phyloP scores from a whole-genome alignment of 805 yeast species.

The Teunomyces panamensis region DNA sequence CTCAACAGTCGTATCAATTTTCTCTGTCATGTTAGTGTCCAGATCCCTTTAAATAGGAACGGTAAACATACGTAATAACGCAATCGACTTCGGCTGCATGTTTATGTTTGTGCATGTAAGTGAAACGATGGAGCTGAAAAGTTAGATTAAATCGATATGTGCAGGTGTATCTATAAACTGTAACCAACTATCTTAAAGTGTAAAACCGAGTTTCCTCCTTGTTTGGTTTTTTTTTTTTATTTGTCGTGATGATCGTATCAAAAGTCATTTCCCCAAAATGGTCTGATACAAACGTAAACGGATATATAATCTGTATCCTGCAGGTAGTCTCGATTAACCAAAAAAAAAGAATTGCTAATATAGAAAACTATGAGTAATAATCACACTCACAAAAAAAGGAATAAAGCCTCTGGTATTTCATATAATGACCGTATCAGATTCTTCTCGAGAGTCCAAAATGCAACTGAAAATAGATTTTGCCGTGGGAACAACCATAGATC shows the following conservation, averaged over 20 bases:
- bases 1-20: slow-evolving; percentile 50
- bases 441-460: too few relatives aligned
- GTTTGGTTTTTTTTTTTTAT: too few relatives aligned
- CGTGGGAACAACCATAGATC: not conserved
- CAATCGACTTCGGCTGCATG: slow-evolving; percentile 47
- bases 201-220: too few relatives aligned
- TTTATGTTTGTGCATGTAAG: not conserved
- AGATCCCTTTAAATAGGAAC: slow-evolving; percentile 10
- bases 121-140: not conserved
- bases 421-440: too few relatives aligned
- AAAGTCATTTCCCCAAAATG: too few relatives aligned
- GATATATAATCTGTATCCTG: not conserved
- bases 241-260: too few relatives aligned
- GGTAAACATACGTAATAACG: slow-evolving; percentile 34
- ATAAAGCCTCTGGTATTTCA: too few relatives aligned
- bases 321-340: not conserved
- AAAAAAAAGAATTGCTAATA: not conserved
- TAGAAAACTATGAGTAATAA: not conserved
- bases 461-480: not conserved
- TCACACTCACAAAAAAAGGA: not conserved
- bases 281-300: not conserved
- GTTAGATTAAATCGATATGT: not conserved
- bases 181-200: not conserved
- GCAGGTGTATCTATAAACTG: not conserved
- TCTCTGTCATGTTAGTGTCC: slow-evolving; percentile 33